These are phyloP conservation scores for Crepidotus sp. DNA, from an alignment of 1,284 basidiomycete genomes.

Conservation along the genomic window DNA sequence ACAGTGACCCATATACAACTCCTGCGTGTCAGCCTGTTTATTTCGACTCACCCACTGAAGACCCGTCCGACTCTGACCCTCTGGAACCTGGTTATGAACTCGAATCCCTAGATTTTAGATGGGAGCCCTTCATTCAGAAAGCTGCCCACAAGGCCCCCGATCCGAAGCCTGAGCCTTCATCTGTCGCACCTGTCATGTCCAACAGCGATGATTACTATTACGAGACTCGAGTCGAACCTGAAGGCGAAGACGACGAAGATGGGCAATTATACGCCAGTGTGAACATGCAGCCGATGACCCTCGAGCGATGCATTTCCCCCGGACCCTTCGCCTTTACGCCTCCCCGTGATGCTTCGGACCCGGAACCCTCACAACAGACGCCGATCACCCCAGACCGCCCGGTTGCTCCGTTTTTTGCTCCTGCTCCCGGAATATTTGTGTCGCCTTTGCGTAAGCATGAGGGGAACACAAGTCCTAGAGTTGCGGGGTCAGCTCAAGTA, in stretches of 20 bases:
- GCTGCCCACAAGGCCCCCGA: slow-evolving; percentile 8
- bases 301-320: slow-evolving; percentile 17
- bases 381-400: slow-evolving; percentile 6
- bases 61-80: slow-evolving; percentile 36
- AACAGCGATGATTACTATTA: slow-evolving; percentile 13
- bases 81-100: slow-evolving; percentile 20
- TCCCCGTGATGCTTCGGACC: slow-evolving; percentile 2
- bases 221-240: slow-evolving; percentile 30
- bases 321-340: slow-evolving; percentile 19
- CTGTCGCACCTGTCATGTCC: not conserved
- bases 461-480: not conserved
- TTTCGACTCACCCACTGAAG: slow-evolving; percentile 46
- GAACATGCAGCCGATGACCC: slow-evolving; percentile 1
- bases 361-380: not conserved
- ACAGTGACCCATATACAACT: slow-evolving; percentile 26
- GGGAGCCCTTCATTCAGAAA: slow-evolving; percentile 42
- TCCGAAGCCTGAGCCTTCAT: no score
- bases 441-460: slow-evolving; percentile 34
- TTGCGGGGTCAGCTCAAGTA: slow-evolving; percentile 1
- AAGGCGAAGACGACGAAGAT: slow-evolving; percentile 92
- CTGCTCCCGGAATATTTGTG: slow-evolving; percentile 36
- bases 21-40: slow-evolving; percentile 30
- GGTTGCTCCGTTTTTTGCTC: slow-evolving; percentile 27
- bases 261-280: slow-evolving; percentile 38
- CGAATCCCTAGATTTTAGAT: slow-evolving; percentile 42